Percentiles rank a stretch among this genome's conserved stretches.
Conservation (phyloP, 2,329 filamentous ascomycete genomes). For the Penicillium sp. region DNA sequence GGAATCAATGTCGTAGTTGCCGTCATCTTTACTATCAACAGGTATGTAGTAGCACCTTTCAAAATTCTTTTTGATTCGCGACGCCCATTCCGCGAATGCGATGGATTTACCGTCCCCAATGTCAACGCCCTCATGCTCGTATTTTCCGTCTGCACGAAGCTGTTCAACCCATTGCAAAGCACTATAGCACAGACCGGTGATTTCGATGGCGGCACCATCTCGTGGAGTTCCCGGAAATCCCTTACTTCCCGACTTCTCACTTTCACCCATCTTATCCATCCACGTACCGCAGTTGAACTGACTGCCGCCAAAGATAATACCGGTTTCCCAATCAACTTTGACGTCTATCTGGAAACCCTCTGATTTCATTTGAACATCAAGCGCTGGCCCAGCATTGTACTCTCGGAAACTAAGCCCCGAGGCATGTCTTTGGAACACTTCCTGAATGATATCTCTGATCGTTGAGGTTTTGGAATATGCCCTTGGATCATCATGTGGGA, state of each 20-base stretch:
- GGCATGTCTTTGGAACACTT: conserved; percentile 88
- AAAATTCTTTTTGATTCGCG: conserved; percentile 76
- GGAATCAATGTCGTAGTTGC: conserved; percentile 74
- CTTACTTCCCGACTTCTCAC: conserved; percentile 82
- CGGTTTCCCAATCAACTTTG: conserved; percentile 84
- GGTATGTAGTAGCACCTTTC: conserved; percentile 91
- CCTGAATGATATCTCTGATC: conserved; percentile 85
- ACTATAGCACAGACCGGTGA: conserved; percentile 90
- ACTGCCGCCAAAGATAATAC: conserved; percentile 89
- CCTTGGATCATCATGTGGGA: conserved; percentile 71
- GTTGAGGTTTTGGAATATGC: conserved; percentile 83
- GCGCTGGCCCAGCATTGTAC: conserved; percentile 81
- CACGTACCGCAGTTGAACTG: conserved; percentile 95
- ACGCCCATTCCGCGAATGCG: conserved; percentile 73
- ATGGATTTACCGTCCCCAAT: conserved; percentile 59
- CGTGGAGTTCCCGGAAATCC: conserved; percentile 93
- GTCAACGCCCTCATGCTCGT: conserved; percentile 69
- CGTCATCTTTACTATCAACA: conserved; percentile 63
- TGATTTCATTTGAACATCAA: conserved; percentile 90
- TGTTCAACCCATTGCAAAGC: conserved; percentile 73
- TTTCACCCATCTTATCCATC: conserved; percentile 99
- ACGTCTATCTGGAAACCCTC: conserved; percentile 92
- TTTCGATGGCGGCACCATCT: conserved; percentile 92
- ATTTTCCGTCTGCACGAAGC: conserved; percentile 65
- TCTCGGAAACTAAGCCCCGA: conserved; percentile 87